A percentile compares a stretch with the other conserved stretches of the same genome.
Evolutionary conservation across 352 stramenopile genomes (phyloP).

Genomic region (Phytophthora palmivora): DNA sequence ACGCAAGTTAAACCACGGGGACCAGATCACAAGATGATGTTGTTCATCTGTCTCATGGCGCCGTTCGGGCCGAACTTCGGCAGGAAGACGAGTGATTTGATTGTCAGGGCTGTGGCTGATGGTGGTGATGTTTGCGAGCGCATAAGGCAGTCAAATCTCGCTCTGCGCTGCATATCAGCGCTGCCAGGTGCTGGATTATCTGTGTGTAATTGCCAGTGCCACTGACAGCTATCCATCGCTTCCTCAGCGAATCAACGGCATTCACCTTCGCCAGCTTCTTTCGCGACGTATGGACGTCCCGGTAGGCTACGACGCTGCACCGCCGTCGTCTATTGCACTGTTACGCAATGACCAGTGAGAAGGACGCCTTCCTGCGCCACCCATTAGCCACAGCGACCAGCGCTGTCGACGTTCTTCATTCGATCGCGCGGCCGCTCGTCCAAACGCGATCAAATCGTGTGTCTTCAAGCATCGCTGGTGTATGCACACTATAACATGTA

Average conservation of each 20-base stretch:
- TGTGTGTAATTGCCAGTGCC: slow-evolving; percentile 12
- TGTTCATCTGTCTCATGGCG: slow-evolving; percentile 16
- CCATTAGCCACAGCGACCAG: slow-evolving; percentile 1
- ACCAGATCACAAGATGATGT: slow-evolving; percentile 17
- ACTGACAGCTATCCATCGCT: neutral
- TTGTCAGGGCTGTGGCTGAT: neutral
- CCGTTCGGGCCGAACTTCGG: no score
- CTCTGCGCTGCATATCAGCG: neutral
- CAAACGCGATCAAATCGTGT: neutral
- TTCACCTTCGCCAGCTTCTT: slow-evolving; percentile 5
- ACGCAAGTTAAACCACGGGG: neutral
- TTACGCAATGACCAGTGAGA: slow-evolving; percentile 5
- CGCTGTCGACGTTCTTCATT: neutral
- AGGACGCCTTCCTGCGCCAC: slow-evolving; percentile 3
- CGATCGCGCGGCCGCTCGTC: slow-evolving; percentile 2
- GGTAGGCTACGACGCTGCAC: neutral
- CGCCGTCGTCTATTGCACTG: slow-evolving; percentile 5
- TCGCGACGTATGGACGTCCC: slow-evolving; percentile 3
- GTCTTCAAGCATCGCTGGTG: neutral
- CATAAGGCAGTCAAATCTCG: slow-evolving; percentile 8
- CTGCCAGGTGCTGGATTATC: slow-evolving; percentile 9
- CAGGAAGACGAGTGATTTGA: slow-evolving; percentile 18
- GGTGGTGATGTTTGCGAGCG: slow-evolving; percentile 6
- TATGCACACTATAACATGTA: no score
- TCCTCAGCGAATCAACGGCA: slow-evolving; percentile 1